Percentiles rank a stretch among this genome's conserved stretches.
These are phyloP conservation scores for Scenedesmus sp. DNA, from an alignment of 163 green algal species.

Conservation along the genomic window DNA sequence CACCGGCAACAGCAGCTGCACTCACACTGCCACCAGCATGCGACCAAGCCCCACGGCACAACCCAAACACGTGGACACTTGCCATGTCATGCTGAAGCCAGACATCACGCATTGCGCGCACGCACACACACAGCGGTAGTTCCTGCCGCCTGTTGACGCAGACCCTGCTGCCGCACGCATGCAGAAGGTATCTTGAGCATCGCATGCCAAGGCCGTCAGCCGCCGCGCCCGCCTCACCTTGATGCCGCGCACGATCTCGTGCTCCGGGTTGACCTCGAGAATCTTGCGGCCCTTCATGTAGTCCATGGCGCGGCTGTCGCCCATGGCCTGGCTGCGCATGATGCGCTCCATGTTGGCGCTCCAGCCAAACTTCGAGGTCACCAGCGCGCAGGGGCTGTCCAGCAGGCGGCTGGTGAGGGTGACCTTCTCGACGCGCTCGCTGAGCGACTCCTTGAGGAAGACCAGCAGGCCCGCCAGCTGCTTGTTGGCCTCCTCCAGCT, in stretches of 20 bases:
- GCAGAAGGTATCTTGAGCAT: not conserved
- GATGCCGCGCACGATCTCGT: slow-evolving; percentile 73
- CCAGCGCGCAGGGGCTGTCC: slow-evolving; percentile 94
- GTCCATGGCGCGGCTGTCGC: slow-evolving; percentile 89
- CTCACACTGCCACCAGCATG: not conserved
- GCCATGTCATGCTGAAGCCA: too few relatives aligned
- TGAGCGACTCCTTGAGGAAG: slow-evolving; percentile 89
- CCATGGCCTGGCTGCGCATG: slow-evolving; percentile 84
- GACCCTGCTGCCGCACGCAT: too few relatives aligned
- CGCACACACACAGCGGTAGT: too few relatives aligned
- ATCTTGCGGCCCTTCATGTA: slow-evolving; percentile 97
- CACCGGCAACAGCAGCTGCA: slow-evolving; percentile 7
- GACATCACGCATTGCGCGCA: too few relatives aligned
- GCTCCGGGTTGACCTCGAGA: slow-evolving; percentile 97
- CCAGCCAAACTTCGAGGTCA: slow-evolving; percentile 98
- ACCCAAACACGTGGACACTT: too few relatives aligned
- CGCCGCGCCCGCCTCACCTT: not conserved
- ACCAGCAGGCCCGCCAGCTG: slow-evolving; percentile 83
- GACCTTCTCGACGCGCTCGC: slow-evolving; percentile 77
- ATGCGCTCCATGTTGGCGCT: slow-evolving; percentile 96
- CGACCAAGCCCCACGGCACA: too few relatives aligned
- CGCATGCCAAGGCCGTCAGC: too few relatives aligned
- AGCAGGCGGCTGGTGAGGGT: slow-evolving; percentile 78
- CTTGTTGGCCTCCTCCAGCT: slow-evolving; percentile 72
- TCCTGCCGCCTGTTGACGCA: too few relatives aligned